A percentile compares a stretch with the other conserved stretches of the same genome.
Evolutionary conservation across 2,329 filamentous ascomycete genomes (phyloP).

Genomic region (Claviceps pusilla): DNA sequence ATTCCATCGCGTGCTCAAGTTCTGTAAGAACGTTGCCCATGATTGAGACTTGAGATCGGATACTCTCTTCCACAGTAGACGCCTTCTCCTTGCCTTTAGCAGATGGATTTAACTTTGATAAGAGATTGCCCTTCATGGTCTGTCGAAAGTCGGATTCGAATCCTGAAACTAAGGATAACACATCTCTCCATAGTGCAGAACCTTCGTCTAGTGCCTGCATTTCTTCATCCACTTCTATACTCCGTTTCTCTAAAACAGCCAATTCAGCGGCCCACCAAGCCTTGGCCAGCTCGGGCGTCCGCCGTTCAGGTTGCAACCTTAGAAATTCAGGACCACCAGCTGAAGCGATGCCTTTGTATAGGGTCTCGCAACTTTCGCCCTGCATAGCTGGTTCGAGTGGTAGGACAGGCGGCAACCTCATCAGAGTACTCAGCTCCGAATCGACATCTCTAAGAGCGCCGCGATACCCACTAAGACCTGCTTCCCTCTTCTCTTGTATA

Average conservation of each 20-base stretch:
- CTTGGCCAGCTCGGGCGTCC: conserved; percentile 55
- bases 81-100: conserved; percentile 18
- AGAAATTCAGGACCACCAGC: conserved; percentile 39
- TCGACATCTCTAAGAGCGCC: conserved; percentile 53
- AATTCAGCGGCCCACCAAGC: conserved; percentile 57
- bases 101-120: conserved; percentile 6
- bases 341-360: conserved; percentile 11
- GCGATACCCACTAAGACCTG: conserved; percentile 56
- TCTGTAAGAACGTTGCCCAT: conserved; percentile 42
- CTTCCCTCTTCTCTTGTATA: conserved; percentile 50
- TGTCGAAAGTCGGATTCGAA: conserved; percentile 51
- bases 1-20: conserved; percentile 37
- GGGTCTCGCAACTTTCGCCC: conserved; percentile 6
- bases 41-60: conserved; percentile 33
- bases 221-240: conserved; percentile 43
- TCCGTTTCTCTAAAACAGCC: conserved; percentile 36
- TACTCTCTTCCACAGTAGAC: conserved; percentile 21
- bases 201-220: conserved; percentile 53
- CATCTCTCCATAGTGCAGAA: conserved; percentile 48
- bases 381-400: conserved; percentile 36
- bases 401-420: conserved; percentile 40
- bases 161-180: conserved; percentile 40
- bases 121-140: conserved; percentile 28
- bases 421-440: conserved; percentile 41
- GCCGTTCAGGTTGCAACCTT: conserved; percentile 44